A percentile compares a stretch with the other conserved stretches of the same genome.
These are phyloP conservation scores for Cyclocybe aegerita DNA, from an alignment of 768 basidiomycete species.

Conservation along the genomic window DNA sequence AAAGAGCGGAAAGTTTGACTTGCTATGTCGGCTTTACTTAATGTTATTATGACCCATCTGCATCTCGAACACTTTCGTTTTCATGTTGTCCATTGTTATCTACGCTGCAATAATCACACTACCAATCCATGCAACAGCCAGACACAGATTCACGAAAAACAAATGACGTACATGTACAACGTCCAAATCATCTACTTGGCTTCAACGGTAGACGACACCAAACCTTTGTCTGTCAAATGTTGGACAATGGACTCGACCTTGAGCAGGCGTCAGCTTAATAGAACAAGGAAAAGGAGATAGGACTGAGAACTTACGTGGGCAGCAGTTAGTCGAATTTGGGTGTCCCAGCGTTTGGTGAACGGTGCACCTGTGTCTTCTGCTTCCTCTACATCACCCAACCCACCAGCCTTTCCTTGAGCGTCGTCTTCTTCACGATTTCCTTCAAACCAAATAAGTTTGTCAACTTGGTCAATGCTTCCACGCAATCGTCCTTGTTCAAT, in stretches of 20 bases:
- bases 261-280: constrained; percentile 2
- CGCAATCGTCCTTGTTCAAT: constrained; percentile 95
- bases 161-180: constrained; percentile 7
- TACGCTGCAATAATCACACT: too few relatives aligned
- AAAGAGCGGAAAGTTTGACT: constrained; percentile 48
- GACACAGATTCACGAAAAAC: too few relatives aligned
- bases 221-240: constrained; percentile 68
- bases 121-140: too few relatives aligned
- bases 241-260: constrained; percentile 90
- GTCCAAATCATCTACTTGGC: constrained; percentile 12
- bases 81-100: too few relatives aligned
- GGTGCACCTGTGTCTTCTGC: constrained; percentile 86
- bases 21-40: constrained; percentile 19
- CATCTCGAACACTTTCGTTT: too few relatives aligned
- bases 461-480: constrained; percentile 95
- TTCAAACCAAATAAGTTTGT: constrained; percentile 93
- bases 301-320: constrained; percentile 63
- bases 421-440: constrained; percentile 83
- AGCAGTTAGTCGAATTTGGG: constrained; percentile 85
- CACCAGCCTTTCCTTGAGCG: constrained; percentile 92
- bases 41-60: constrained; percentile 28
- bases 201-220: constrained; percentile 43
- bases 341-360: constrained; percentile 96
- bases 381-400: constrained; percentile 85
- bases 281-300: constrained; percentile 1